Evolutionary conservation across 2,329 filamentous ascomycete species (phyloP), one percentile per base, ranked within the genome.

Genomic region (Penicillium occitanis): DNA sequence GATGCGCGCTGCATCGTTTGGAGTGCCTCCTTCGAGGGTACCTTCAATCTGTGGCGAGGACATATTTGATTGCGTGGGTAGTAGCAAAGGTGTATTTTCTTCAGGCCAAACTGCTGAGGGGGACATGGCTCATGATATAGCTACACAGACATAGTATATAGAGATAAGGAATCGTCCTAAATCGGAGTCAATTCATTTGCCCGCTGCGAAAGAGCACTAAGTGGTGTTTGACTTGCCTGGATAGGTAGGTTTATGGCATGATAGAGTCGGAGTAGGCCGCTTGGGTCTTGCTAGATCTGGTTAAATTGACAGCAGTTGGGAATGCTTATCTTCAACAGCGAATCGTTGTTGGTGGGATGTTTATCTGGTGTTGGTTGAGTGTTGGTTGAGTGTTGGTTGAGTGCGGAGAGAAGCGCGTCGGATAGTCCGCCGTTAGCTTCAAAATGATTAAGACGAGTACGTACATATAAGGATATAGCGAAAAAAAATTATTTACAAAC

Each of bases 141-240:
- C 4, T 25, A 5, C 22, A 7, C 1, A 44, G 42, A 57, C n/a
- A n/a, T 40, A 25, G 11, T 17, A 33, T 51, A 64, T n/a, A 55
- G n/a, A 72, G 72, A 57, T 57, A 57, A 57, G 53, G 8, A 37
- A 14, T 25, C 53, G 53, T n/a, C 25, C 30, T 40, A 37, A 33
- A 37, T 22, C 3, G 30, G 5, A 53, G n/a, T 37, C 33, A 25
- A 25, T 25, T 25, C 22, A 25, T 25, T 25, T 25, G 22, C 22
- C 22, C 22, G 22, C 22, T 25, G 22, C 22, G 3, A 25, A 25
- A 25, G 22, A 25, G 22, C 22, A 25, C 22, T 25, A 25, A 25
- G 22, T 25, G 22, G 22, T 25, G 22, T 25, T 25, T 37, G 33
- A 17, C 19, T 57, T 57, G 4, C 53, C 53, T 14, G 19, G 53